Evolutionary conservation across 495 filamentous ascomycete genomes (phyloP), one percentile per base, ranked within the genome.

Genomic region (Xylaria intraflava): DNA sequence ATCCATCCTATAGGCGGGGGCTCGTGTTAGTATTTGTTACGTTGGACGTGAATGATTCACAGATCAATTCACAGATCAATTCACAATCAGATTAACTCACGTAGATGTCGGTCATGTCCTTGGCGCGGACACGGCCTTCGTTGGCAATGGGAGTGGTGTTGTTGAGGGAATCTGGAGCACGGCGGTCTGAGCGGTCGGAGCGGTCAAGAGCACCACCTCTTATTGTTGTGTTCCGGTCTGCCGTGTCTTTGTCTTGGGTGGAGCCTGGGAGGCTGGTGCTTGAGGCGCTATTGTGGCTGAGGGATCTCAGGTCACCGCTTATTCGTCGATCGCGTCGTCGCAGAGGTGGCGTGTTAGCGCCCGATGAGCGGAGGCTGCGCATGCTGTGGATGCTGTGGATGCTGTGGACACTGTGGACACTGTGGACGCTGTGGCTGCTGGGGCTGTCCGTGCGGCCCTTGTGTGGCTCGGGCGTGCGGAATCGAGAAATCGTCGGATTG

Each of bases 101-200:
- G 74, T 87, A 95, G 75, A 94, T 87, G 79, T 95, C 88, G 65
- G 87, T 78, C 90, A 95, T 95, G 73, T 84, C 87, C 72, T 80
- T 84, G 66, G 84, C 72, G 66, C 85, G 85, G 65, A 81, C 83
- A 71, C 89, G 90, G 79, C 88, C 86, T 80, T 90, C 88, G 78
- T 91, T 88, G 61, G 83, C 88, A 66, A 87, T 77, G 59, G 85
- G 83, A 66, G 89, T 84, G 36, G 38, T 47, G 51, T 27, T 73
- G 83, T 82, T 71, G 65, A 73, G 65, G 60, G 70, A 17, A 11
- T 38, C 35, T 16, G 35, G 65, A 54, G 70, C 70, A 53, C 67
- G 67, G 58, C 67, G 65, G 39, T 60, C 65, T 52, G 65, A 55
- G 30, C 51, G 51, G 29, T 49, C 26, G 12, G 50, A 45, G 31